These are phyloP conservation scores for Leccinellum albellum DNA, from an alignment of 768 basidiomycete genomes.

Conservation along the genomic window DNA sequence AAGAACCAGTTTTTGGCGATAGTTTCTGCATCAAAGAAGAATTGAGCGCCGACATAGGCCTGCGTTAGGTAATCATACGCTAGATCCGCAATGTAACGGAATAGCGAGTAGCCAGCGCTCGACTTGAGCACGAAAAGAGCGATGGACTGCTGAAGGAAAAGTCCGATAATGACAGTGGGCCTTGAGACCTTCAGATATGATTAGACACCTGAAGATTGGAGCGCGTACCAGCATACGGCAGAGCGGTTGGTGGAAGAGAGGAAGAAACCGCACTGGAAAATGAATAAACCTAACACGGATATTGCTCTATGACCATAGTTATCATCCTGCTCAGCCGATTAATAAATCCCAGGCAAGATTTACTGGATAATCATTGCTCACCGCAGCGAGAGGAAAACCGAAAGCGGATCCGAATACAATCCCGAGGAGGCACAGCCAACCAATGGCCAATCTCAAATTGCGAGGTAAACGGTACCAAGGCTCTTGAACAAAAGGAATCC, in stretches of 20 bases:
- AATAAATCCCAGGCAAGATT: conserved; percentile 9
- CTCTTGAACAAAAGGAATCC: conserved; percentile 58
- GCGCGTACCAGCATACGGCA: conserved; percentile 65
- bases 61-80: conserved; percentile 77
- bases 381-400: conserved; percentile 62
- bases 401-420: conserved; percentile 86
- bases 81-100: conserved; percentile 77
- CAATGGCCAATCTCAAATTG: conserved; percentile 53
- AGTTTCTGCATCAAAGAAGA: conserved; percentile 76
- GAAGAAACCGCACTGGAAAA: conserved; percentile 80
- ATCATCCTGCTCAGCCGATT: conserved; percentile 42
- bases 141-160: conserved; percentile 80
- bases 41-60: conserved; percentile 65
- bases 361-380: conserved; percentile 27
- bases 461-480: conserved; percentile 68
- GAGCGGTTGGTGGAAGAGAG: conserved; percentile 58
- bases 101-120: conserved; percentile 76
- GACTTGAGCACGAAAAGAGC: conserved; percentile 90
- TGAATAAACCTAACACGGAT: conserved; percentile 70
- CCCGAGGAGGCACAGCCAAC: conserved; percentile 73
- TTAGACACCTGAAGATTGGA: not conserved
- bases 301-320: conserved; percentile 79
- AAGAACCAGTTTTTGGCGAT: conserved; percentile 79
- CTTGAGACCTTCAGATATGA: conserved; percentile 31
- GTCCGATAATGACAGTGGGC: conserved; percentile 85